Evolutionary conservation across 2,329 filamentous ascomycete genomes (phyloP), one percentile per base, ranked within the genome.

Genomic region (Colletotrichum acutatum): DNA sequence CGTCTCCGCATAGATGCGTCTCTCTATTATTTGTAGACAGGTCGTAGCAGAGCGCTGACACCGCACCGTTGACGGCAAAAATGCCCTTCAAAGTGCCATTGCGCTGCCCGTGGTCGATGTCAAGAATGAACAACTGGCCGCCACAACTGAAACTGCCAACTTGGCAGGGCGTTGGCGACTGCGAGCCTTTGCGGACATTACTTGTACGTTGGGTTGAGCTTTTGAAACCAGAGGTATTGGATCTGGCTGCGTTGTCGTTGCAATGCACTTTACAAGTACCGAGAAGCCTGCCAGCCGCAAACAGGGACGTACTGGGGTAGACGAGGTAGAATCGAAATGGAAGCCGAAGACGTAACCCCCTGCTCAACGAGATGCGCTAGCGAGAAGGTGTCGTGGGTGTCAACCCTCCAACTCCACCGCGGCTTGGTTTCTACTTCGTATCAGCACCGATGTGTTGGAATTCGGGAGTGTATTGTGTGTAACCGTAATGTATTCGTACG

Each of bases 371-470:
- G 32, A 37, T 60, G 66, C 69, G 62, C 46, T 65, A 65, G 49
- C 7, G 49, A 56, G 30, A 22, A 42, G 62, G 62, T 57, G 24
- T 28, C 62, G 32, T 42, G 37, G 37, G 32, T 34, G 32, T 34
- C 32, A 69, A 60, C 53, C 54, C 24, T 64, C 58, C 53, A 37
- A 49, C 57, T 57, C 70, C 60, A 70, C 70, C 30, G 22, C 37
- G 66, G 66, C 30, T 34, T 64, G 22, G 56, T 34, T 66, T 70
- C 71, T 66, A 61, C 71, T 61, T 73, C 71, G 71, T 61, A 73
- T 70, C 66, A 56, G 71, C 66, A 70, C 56, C 61, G 66, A 66
- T 52, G 70, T 69, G 53, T 59, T 54, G 46, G 53, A 49, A 19
- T 52, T 42, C 58, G 66, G 63, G 19, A n/a, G 32, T 57, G 46